phyloP scores from a whole-genome alignment of 352 stramenopile genomes.

The Peronospora destructor region DNA sequence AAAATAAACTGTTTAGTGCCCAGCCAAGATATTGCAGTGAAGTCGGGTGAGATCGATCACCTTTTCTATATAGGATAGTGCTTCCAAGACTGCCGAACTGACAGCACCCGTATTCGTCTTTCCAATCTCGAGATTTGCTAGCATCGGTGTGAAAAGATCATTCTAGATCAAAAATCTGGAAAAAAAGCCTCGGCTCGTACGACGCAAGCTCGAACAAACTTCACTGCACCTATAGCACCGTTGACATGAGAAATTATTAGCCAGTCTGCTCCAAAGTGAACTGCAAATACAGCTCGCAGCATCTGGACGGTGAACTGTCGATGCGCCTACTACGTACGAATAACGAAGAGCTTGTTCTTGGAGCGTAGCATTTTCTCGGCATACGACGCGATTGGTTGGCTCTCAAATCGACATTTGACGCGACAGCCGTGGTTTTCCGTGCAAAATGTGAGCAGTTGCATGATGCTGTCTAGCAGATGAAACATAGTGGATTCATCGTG shows the following conservation, averaged over 20 bases:
- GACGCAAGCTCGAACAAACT: conserved; percentile 72
- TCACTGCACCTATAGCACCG: conserved; percentile 49
- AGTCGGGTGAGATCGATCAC: conserved; percentile 26
- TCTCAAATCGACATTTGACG: conserved; percentile 81
- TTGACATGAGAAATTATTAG: neutral
- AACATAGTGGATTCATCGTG: conserved; percentile 51
- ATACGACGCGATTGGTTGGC: conserved; percentile 68
- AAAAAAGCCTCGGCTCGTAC: conserved; percentile 68
- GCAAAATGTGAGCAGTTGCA: conserved; percentile 83
- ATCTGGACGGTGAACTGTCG: conserved; percentile 17
- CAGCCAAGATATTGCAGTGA: neutral
- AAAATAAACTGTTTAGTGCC: conserved; percentile 8
- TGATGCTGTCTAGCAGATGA: conserved; percentile 71
- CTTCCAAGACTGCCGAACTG: conserved; percentile 65
- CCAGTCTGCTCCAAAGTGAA: neutral
- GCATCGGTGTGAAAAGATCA: conserved; percentile 51
- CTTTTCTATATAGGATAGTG: conserved; percentile 74
- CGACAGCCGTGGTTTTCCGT: conserved; percentile 79
- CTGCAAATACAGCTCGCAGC: conserved; percentile 14
- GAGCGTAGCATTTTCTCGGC: conserved; percentile 67
- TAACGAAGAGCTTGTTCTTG: conserved; percentile 81
- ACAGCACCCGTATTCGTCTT: conserved; percentile 55
- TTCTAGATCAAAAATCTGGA: conserved; percentile 76
- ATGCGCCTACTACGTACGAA: conserved; percentile 46
- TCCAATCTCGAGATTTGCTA: conserved; percentile 44